Evolutionary conservation across 192 early-diverging fungal genomes (phyloP).

Genomic region (Gamsiella multidivaricata): DNA sequence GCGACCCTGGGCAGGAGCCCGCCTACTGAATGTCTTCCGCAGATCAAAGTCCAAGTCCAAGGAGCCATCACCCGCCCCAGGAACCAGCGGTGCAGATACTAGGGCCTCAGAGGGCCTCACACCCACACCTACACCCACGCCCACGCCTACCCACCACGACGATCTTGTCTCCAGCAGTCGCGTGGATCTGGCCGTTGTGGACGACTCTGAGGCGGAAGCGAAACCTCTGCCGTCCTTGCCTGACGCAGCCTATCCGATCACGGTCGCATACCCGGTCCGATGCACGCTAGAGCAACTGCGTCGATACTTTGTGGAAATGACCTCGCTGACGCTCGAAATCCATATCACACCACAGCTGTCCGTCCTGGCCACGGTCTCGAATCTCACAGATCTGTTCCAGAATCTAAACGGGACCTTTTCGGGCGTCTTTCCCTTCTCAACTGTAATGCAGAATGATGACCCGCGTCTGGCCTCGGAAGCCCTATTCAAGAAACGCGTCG

Average conservation of each 20-base stretch:
- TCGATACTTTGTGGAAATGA: slow-evolving; percentile 39
- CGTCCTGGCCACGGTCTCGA: slow-evolving; percentile 28
- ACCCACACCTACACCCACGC: not conserved
- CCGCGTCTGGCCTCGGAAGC: slow-evolving; percentile 5
- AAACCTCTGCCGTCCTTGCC: slow-evolving; percentile 45
- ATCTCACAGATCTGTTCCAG: slow-evolving; percentile 26
- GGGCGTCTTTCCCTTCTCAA: slow-evolving; percentile 35
- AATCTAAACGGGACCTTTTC: slow-evolving; percentile 48
- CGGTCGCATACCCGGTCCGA: slow-evolving; percentile 42
- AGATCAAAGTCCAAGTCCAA: slow-evolving; percentile 10
- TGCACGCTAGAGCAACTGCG: slow-evolving; percentile 37
- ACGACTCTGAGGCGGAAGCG: not conserved
- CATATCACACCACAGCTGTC: slow-evolving; percentile 37
- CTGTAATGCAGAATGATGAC: slow-evolving; percentile 15
- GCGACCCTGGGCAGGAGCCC: slow-evolving; percentile 33
- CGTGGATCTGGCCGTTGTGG: not conserved
- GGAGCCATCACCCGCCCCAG: too few relatives aligned
- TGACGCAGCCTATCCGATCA: slow-evolving; percentile 35
- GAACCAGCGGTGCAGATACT: not conserved
- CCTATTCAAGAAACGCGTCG: slow-evolving; percentile 6
- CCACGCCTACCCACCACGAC: not conserved
- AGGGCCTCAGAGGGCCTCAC: not conserved
- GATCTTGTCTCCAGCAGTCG: not conserved
- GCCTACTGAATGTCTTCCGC: slow-evolving; percentile 24
- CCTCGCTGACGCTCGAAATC: slow-evolving; percentile 31